Conservation (phyloP, 2,329 filamentous ascomycete genomes). For the Cytospora piceicola region DNA sequence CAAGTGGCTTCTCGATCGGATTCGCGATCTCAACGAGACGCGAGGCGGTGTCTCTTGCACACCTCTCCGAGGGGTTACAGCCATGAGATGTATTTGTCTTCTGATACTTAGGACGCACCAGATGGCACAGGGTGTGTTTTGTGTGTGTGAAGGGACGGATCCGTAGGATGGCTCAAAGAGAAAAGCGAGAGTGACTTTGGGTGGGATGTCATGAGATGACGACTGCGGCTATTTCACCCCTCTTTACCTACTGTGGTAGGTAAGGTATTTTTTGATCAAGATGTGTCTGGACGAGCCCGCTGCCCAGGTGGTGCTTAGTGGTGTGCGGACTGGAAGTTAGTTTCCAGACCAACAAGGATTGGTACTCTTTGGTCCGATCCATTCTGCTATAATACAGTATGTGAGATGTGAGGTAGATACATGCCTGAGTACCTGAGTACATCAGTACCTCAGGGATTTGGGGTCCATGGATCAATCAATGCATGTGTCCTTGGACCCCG, state of each 20-base stretch:
- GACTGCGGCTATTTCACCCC: not conserved
- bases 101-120: constrained; percentile 21
- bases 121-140: not conserved
- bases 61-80: constrained; percentile 19
- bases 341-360: too few relatives aligned
- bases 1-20: not conserved
- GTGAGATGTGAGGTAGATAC: too few relatives aligned
- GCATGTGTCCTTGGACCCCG: not conserved
- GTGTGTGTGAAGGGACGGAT: constrained; percentile 6
- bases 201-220: not conserved
- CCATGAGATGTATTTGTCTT: constrained; percentile 12
- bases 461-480: too few relatives aligned
- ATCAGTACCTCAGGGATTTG: not conserved
- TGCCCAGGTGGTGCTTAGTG: not conserved
- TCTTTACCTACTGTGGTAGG: too few relatives aligned
- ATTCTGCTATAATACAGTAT: too few relatives aligned
- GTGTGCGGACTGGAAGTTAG: not conserved
- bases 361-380: not conserved
- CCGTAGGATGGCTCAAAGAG: not conserved
- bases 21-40: not conserved
- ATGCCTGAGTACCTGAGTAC: not conserved
- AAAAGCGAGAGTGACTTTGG: not conserved
- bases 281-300: not conserved
- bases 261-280: too few relatives aligned
- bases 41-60: too few relatives aligned